These are phyloP conservation scores for Penicillium sp. DNA, from an alignment of 2,329 filamentous ascomycete species.

Conservation along the genomic window DNA sequence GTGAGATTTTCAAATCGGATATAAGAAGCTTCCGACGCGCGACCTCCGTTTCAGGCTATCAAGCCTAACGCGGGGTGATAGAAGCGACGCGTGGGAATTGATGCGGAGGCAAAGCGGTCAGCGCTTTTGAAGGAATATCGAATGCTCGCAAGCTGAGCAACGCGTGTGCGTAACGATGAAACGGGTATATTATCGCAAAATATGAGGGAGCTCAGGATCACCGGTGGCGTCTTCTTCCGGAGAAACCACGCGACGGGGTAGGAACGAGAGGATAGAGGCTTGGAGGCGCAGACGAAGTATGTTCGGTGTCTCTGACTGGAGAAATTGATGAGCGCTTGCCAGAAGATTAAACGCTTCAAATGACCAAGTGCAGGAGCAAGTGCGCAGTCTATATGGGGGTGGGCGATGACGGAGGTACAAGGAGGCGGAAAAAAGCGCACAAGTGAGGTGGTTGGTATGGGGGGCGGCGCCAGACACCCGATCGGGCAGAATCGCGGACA, in stretches of 20 bases:
- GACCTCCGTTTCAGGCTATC: constrained; percentile 34
- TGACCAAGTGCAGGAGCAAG: constrained; percentile 4
- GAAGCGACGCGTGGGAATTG: constrained; percentile 18
- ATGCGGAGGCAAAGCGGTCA: constrained; percentile 21
- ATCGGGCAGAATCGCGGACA: constrained; percentile 22
- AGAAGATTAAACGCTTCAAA: constrained; percentile 5
- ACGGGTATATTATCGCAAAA: constrained; percentile 5
- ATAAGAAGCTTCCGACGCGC: constrained; percentile 28
- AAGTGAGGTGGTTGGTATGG: constrained; percentile 21
- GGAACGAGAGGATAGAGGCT: constrained; percentile 15
- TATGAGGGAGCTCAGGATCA: constrained; percentile 2
- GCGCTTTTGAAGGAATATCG: constrained; percentile 10
- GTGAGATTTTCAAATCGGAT: constrained; percentile 30
- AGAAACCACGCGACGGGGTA: constrained; percentile 22
- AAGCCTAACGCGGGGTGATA: constrained; percentile 30
- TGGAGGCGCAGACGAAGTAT: constrained; percentile 16
- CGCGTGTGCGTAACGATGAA: constrained; percentile 6
- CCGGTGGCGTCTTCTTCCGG: constrained; percentile 12
- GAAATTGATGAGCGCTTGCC: constrained; percentile 14
- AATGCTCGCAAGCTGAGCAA: not conserved
- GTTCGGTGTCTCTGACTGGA: constrained; percentile 6
- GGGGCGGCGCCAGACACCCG: constrained; percentile 22
- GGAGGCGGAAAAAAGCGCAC: constrained; percentile 29
- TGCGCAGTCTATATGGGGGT: constrained; percentile 20
- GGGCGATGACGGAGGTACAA: constrained; percentile 26